These are phyloP conservation scores for Hymenoscyphus fructigenus DNA, from an alignment of 2,329 filamentous ascomycete genomes.

Conservation along the genomic window DNA sequence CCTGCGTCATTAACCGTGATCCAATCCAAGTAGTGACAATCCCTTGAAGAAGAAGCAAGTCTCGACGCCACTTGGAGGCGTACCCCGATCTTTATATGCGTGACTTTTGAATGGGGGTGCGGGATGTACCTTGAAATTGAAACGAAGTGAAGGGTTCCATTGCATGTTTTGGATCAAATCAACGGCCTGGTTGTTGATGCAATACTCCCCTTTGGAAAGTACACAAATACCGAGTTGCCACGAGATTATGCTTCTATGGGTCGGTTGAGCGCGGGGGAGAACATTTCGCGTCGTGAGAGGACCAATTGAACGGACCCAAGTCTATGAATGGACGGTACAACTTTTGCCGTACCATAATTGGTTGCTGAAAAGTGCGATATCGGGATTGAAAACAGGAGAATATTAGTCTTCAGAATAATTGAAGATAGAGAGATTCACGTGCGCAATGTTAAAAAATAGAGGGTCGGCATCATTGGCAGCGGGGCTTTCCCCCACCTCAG, in stretches of 20 bases:
- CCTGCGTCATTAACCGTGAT: background rate
- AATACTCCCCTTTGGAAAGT: background rate
- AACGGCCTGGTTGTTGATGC: background rate
- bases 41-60: constrained; percentile 6
- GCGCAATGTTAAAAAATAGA: constrained; percentile 1
- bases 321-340: background rate
- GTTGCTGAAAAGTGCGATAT: background rate
- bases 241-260: background rate
- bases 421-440: background rate
- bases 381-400: background rate
- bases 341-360: background rate
- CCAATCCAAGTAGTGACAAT: background rate
- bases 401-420: background rate
- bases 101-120: background rate
- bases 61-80: background rate
- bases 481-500: constrained; percentile 3
- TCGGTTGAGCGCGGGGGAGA: background rate
- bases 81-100: constrained; percentile 5
- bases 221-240: background rate
- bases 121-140: constrained; percentile 7
- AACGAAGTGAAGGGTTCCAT: constrained; percentile 4
- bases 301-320: background rate
- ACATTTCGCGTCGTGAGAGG: background rate
- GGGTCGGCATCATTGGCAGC: constrained; percentile 3
- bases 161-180: background rate